Conservation (phyloP, 129 eudicot genomes). For the Oenanthe sinensis region DNA sequence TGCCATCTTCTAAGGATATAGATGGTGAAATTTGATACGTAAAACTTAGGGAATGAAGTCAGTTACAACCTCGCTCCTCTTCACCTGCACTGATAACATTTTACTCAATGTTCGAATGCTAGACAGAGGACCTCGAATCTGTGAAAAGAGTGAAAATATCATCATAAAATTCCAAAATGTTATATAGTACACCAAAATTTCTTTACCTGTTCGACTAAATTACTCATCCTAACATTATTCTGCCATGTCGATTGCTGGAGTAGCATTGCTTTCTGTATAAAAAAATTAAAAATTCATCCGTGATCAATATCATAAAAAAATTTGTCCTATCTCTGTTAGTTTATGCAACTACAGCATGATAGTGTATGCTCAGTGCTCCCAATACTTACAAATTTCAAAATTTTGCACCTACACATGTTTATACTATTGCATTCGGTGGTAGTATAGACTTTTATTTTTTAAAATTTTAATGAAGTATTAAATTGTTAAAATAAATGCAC, state of each 20-base stretch:
- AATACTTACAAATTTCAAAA: background rate
- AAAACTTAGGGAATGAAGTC: slow-evolving; percentile 1
- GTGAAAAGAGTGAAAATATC: slow-evolving; percentile 16
- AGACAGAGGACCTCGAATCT: slow-evolving; percentile 94
- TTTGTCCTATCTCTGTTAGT: background rate
- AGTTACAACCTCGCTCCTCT: slow-evolving; percentile 69
- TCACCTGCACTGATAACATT: slow-evolving; percentile 62
- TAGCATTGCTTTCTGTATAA: slow-evolving; percentile 74
- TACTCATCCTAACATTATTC: slow-evolving; percentile 83
- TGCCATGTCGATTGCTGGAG: slow-evolving; percentile 99
- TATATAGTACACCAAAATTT: slow-evolving; percentile 7
- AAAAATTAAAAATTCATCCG: slow-evolving; percentile 15
- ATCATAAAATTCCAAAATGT: background rate
- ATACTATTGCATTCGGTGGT: background rate
- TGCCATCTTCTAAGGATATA: slow-evolving; percentile 11
- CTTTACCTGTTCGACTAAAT: slow-evolving; percentile 92
- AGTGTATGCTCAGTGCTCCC: background rate
- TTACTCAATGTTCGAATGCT: slow-evolving; percentile 82
- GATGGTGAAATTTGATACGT: background rate
- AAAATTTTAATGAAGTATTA: background rate
- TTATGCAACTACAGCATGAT: background rate
- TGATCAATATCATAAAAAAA: background rate
- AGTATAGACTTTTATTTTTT: background rate
- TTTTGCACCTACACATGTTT: background rate
- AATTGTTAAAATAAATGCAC: background rate